Evolutionary conservation across 2,329 filamentous ascomycete genomes (phyloP).

Genomic region (Trichoderma guizhouense): DNA sequence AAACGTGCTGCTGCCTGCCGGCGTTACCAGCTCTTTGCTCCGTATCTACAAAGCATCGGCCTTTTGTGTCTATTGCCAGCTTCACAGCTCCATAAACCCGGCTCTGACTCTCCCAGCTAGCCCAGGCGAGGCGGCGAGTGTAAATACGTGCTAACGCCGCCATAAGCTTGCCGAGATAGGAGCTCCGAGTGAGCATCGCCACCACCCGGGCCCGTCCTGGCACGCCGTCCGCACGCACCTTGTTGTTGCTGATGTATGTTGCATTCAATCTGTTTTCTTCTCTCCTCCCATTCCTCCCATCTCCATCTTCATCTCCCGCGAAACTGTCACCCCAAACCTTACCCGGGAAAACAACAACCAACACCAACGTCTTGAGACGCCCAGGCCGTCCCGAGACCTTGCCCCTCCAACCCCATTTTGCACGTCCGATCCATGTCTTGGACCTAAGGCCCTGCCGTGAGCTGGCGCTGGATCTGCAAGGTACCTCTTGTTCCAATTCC

Average conservation of each 20-base stretch:
- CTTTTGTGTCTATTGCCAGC: background rate
- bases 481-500: constrained; percentile 21
- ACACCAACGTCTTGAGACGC: constrained; percentile 10
- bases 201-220: constrained; percentile 11
- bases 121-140: constrained; percentile 2
- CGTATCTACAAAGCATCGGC: background rate
- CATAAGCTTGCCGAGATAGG: constrained; percentile 19
- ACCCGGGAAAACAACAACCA: background rate
- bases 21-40: background rate
- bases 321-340: background rate
- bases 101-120: background rate
- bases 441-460: background rate
- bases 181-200: constrained; percentile 15
- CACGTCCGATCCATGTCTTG: constrained; percentile 15
- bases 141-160: constrained; percentile 15
- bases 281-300: background rate
- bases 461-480: constrained; percentile 24
- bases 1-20: background rate
- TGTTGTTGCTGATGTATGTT: background rate
- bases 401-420: background rate
- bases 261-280: background rate
- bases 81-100: background rate
- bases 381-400: constrained; percentile 12
- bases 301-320: background rate
- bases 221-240: background rate